Evolutionary conservation across 805 yeast species (phyloP), one percentile per base, ranked within the genome.

Genomic region (Diddensiella transvaalensis): DNA sequence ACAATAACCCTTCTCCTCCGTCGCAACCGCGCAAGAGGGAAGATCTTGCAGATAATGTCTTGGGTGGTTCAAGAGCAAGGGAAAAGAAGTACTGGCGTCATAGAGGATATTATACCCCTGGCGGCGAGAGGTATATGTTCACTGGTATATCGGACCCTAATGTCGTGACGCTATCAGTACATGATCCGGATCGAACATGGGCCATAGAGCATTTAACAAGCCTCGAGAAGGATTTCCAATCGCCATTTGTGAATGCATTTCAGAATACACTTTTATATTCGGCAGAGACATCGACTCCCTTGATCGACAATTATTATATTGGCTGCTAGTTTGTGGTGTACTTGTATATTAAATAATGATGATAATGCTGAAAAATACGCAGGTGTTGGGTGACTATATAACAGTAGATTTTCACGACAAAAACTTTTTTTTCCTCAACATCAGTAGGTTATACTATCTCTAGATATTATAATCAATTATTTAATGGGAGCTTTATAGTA

Each of bases 381-480:
- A 29, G 38, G 21, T 15, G 38, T 8, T 8, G 38, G 38, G 8
- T 8, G 18, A n/a, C 38, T 13, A 13, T n/a, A 17, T 8, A 35
- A n/a, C 15, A 8, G 8, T 35, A 35, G 17, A 10, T 35, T 35
- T 35, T 18, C 38, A 19, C 17, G 19, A 17, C 23, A n/a, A 21
- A 21, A n/a, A 15, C 32, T 32, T 52, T 50, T 47, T 49, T 50
- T 49, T 52, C 47, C 47, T 50, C 53, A 37, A 32, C 58, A 56
- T 54, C 60, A 56, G 60, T 56, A 56, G 61, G 61, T 57, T 57
- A 57, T 57, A 54, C 61, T 57, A 57, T 57, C 61, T 38, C 58
- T 52, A 42, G 57, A 56, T 55, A 57, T 40, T 57, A 57, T 57
- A 57, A 57, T 50, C 39, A 42, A 40, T 43, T 41, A 41, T 43